Percentiles rank a stretch among this genome's conserved stretches.
phyloP scores from a whole-genome alignment of 2,329 filamentous ascomycete species.

The Seiridium unicorne region DNA sequence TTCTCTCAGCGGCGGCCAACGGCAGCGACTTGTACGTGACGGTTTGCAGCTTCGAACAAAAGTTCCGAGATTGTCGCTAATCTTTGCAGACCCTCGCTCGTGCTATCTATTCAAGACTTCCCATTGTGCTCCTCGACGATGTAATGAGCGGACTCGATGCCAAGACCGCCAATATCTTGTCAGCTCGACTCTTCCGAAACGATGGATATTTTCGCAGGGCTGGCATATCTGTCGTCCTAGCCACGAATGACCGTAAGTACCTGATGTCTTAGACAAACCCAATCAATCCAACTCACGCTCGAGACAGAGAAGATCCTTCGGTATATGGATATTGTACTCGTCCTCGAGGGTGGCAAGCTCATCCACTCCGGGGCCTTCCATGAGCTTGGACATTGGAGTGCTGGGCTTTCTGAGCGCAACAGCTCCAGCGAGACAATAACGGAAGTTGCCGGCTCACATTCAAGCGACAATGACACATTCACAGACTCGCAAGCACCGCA shows the following conservation, averaged over 20 bases:
- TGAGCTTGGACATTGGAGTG: background rate
- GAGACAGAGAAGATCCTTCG: background rate
- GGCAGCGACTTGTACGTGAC: background rate
- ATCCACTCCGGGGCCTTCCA: background rate
- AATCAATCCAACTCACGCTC: background rate
- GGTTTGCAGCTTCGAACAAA: background rate
- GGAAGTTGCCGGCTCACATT: background rate
- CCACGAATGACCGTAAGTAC: conserved; percentile 11
- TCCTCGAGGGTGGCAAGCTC: background rate
- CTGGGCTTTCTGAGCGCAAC: background rate
- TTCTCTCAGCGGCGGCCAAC: conserved; percentile 16
- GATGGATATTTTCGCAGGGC: conserved; percentile 9
- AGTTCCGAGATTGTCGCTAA: background rate
- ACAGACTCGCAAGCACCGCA: background rate
- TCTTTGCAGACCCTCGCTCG: conserved; percentile 15
- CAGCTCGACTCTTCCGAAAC: conserved; percentile 6
- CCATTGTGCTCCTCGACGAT: conserved; percentile 21
- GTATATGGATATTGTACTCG: background rate
- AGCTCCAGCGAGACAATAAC: background rate
- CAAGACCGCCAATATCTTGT: conserved; percentile 1
- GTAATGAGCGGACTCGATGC: conserved; percentile 22
- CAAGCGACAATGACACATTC: background rate
- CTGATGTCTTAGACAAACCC: background rate
- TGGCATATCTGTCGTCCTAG: conserved; percentile 11
- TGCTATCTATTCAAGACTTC: conserved; percentile 19